Conservation (phyloP, 345 rosid genomes). For the Eutrema yunnanense region DNA sequence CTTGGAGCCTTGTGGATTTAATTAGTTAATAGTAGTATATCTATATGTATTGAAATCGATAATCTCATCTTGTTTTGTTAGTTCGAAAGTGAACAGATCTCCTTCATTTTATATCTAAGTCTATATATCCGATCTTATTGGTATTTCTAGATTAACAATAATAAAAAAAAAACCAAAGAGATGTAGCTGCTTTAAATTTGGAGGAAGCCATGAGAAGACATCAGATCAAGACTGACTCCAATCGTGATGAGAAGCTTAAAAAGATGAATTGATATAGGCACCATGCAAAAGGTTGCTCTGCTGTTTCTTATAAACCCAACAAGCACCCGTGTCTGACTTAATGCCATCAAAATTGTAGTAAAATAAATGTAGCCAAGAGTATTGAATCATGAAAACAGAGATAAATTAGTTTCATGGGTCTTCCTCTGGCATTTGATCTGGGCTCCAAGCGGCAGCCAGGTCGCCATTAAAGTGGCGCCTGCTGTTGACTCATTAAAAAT, state of each 20-base stretch:
- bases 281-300: conserved; percentile 31
- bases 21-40: too few relatives aligned
- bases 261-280: conserved; percentile 4
- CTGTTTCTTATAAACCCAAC: conserved; percentile 29
- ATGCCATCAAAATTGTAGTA: conserved; percentile 2
- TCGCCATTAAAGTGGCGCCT: conserved; percentile 28
- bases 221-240: conserved; percentile 27
- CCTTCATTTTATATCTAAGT: too few relatives aligned
- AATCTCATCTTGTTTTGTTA: too few relatives aligned
- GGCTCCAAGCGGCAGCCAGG: conserved; percentile 39
- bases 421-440: conserved; percentile 21
- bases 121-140: too few relatives aligned
- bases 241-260: conserved; percentile 29
- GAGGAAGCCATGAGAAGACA: conserved; percentile 26
- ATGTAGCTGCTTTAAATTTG: conserved; percentile 28
- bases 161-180: too few relatives aligned
- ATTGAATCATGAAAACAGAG: conserved; percentile 28
- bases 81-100: too few relatives aligned
- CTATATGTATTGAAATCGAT: too few relatives aligned
- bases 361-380: conserved; percentile 6
- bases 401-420: conserved; percentile 23
- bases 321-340: conserved; percentile 34
- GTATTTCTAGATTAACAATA: too few relatives aligned
- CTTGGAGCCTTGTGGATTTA: too few relatives aligned
- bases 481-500: conserved; percentile 29